phyloP scores from a whole-genome alignment of 1,284 basidiomycete species.

The Cryptococcus deneoformans region DNA sequence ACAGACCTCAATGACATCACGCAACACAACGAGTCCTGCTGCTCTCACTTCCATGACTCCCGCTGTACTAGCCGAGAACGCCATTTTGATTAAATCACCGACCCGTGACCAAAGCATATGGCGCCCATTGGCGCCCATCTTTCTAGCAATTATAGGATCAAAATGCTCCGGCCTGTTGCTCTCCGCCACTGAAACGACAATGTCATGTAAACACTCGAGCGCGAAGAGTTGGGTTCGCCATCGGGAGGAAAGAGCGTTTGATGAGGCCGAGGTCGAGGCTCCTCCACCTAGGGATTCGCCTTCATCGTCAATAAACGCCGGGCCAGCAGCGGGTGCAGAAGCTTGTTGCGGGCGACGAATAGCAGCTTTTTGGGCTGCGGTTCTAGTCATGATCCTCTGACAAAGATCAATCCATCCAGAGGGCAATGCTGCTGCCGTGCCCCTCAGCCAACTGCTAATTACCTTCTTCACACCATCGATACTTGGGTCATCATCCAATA shows the following conservation, averaged over 20 bases:
- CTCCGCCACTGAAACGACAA: constrained; percentile 70
- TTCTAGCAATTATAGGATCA: constrained; percentile 63
- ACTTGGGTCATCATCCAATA: constrained; percentile 87
- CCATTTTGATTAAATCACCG: constrained; percentile 90
- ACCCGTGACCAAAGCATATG: constrained; percentile 46
- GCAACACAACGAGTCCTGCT: constrained; percentile 84
- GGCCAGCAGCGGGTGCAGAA: constrained; percentile 48
- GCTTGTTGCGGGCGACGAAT: constrained; percentile 25
- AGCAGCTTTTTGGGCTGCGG: constrained; percentile 59
- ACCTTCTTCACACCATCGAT: constrained; percentile 94
- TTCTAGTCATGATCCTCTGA: constrained; percentile 81
- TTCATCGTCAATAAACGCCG: constrained; percentile 78
- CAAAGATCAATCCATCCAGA: constrained; percentile 98
- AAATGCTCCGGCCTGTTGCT: constrained; percentile 78
- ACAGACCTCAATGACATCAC: constrained; percentile 85
- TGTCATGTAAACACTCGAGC: constrained; percentile 84
- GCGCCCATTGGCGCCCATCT: constrained; percentile 31
- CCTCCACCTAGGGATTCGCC: constrained; percentile 74
- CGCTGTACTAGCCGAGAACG: constrained; percentile 94
- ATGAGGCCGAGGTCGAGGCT: constrained; percentile 13
- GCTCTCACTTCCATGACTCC: constrained; percentile 93
- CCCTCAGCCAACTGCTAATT: constrained; percentile 94
- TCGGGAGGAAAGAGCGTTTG: constrained; percentile 63
- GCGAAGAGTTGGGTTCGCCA: constrained; percentile 99
- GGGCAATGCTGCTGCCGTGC: constrained; percentile 89